A percentile compares a stretch with the other conserved stretches of the same genome.
These are phyloP conservation scores for Saturnispora gosingensis DNA, from an alignment of 805 yeast genomes.

Conservation along the genomic window DNA sequence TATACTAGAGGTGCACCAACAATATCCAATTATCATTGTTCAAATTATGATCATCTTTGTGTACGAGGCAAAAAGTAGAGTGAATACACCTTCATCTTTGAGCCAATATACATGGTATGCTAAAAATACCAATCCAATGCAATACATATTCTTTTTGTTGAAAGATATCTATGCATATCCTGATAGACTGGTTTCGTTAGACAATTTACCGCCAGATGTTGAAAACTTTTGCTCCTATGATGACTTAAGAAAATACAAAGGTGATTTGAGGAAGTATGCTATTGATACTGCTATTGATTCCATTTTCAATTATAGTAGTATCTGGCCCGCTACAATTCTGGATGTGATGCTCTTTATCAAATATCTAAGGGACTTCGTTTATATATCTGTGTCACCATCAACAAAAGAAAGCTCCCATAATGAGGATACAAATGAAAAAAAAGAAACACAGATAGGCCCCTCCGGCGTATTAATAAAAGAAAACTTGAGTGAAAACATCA, in stretches of 20 bases:
- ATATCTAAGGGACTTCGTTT: slow-evolving; percentile 9
- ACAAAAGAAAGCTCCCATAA: background rate
- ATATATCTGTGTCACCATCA: background rate
- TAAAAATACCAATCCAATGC: slow-evolving; percentile 12
- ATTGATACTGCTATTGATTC: slow-evolving; percentile 7
- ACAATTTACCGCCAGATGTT: slow-evolving; percentile 9
- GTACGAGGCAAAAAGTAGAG: slow-evolving; percentile 10
- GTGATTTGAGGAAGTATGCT: slow-evolving; percentile 9
- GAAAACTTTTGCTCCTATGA: slow-evolving; percentile 7
- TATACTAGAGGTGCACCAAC: slow-evolving; percentile 7
- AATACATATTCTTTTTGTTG: slow-evolving; percentile 10
- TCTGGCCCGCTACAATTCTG: slow-evolving; percentile 3
- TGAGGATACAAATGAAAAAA: background rate
- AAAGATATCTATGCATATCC: slow-evolving; percentile 12
- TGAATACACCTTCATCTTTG: background rate
- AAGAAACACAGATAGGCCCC: background rate
- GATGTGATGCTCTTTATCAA: slow-evolving; percentile 10
- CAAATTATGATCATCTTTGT: slow-evolving; percentile 8
- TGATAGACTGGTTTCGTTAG: slow-evolving; percentile 5
- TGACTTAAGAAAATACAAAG: slow-evolving; percentile 5
- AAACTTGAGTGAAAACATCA: background rate
- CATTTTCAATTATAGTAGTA: background rate
- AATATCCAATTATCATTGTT: background rate
- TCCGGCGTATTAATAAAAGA: background rate
- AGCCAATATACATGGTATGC: slow-evolving; percentile 11